Evolutionary conservation across 2,329 filamentous ascomycete genomes (phyloP).

Genomic region (Pseudocercospora cruenta): DNA sequence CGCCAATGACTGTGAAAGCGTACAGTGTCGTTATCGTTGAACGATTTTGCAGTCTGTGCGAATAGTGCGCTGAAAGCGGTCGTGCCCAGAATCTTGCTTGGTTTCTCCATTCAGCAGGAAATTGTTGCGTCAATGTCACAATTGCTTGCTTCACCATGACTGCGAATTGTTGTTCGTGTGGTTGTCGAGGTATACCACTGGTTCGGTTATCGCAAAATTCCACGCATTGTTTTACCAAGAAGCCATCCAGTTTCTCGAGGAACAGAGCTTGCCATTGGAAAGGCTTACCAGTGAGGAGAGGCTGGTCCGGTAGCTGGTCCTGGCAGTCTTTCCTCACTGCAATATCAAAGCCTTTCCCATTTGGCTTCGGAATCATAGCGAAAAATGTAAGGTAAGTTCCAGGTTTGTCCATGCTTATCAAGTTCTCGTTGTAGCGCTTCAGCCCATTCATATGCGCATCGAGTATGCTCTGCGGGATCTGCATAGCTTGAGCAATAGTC

Average conservation of each 20-base stretch:
- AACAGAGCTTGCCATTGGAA: constrained; percentile 39
- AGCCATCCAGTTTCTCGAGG: constrained; percentile 41
- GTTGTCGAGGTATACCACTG: constrained; percentile 12
- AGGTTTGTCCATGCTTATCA: constrained; percentile 43
- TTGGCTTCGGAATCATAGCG: constrained; percentile 38
- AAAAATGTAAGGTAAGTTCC: constrained; percentile 45
- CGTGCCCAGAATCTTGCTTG: constrained; percentile 50
- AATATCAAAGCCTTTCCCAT: constrained; percentile 46
- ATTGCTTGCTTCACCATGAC: constrained; percentile 40
- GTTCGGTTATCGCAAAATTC: constrained; percentile 28
- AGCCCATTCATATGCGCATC: constrained; percentile 66
- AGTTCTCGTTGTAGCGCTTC: constrained; percentile 59
- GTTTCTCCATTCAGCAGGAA: constrained; percentile 47
- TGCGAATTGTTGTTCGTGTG: constrained; percentile 41
- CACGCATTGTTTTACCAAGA: constrained; percentile 26
- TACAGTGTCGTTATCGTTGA: constrained; percentile 45
- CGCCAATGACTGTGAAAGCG: constrained; percentile 46
- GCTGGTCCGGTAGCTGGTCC: constrained; percentile 51
- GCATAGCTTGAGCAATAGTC: constrained; percentile 72
- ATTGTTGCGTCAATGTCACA: constrained; percentile 34
- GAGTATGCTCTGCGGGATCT: constrained; percentile 68
- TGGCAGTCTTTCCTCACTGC: constrained; percentile 46
- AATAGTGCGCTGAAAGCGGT: constrained; percentile 42
- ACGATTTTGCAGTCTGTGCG: constrained; percentile 24
- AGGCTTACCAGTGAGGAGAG: constrained; percentile 39